Conservation (phyloP, 1,139 yeast genomes). For the Taphrina deformans region DNA sequence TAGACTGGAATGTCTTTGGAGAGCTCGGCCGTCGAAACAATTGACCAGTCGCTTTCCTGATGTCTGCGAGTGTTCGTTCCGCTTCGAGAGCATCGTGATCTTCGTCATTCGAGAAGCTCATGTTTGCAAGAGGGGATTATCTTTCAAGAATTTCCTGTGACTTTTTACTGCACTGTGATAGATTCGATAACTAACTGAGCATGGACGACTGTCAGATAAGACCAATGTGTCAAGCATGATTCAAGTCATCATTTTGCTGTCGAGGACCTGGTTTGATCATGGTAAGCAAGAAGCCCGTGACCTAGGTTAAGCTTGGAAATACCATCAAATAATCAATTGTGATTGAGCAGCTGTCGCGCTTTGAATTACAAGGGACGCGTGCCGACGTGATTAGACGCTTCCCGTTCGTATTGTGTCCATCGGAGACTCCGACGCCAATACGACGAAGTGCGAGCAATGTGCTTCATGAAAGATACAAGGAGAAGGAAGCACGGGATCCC, state of each 20-base stretch:
- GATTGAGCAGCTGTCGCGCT: not conserved
- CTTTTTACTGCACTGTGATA: too few species aligned
- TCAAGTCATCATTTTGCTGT: too few species aligned
- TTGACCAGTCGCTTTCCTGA: not conserved
- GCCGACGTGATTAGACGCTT: not conserved
- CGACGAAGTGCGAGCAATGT: not conserved
- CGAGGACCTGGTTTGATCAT: too few species aligned
- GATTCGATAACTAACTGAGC: too few species aligned
- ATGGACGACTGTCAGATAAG: too few species aligned
- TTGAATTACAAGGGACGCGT: not conserved
- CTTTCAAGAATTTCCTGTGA: not conserved
- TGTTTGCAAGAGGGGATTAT: not conserved
- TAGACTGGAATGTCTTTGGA: slow-evolving; percentile 12
- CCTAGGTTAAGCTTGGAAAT: too few species aligned
- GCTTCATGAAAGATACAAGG: too few species aligned
- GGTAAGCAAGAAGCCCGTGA: too few species aligned
- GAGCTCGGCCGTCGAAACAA: slow-evolving; percentile 1
- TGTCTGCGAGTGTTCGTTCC: not conserved
- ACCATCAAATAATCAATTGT: not conserved
- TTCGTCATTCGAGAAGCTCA: not conserved
- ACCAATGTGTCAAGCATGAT: too few species aligned
- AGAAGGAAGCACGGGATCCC: too few species aligned
- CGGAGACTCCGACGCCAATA: not conserved
- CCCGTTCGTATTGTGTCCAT: not conserved
- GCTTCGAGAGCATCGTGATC: slow-evolving; percentile 30